These are phyloP conservation scores for Boletus fagicola DNA, from an alignment of 768 basidiomycete species.

Conservation along the genomic window DNA sequence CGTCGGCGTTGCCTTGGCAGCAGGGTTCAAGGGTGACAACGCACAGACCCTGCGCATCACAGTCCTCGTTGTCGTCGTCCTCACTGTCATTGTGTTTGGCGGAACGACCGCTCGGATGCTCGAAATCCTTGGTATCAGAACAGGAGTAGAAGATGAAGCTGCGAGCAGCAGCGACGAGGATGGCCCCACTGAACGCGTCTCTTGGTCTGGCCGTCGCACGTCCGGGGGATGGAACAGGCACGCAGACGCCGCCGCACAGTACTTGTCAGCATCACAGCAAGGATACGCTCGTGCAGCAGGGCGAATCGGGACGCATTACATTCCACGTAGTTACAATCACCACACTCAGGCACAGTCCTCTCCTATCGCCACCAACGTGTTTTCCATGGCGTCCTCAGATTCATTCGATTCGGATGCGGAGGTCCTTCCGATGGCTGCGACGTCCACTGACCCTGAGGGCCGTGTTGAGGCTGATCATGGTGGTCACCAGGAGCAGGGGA, in stretches of 20 bases:
- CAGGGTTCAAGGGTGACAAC: slow-evolving; percentile 92
- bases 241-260: slow-evolving; percentile 43
- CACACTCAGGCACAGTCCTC: slow-evolving; percentile 37
- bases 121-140: slow-evolving; percentile 92
- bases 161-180: slow-evolving; percentile 59
- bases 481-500: slow-evolving; percentile 4
- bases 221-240: slow-evolving; percentile 45
- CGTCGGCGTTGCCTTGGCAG: slow-evolving; percentile 95
- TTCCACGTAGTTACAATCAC: slow-evolving; percentile 57
- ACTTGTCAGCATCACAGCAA: slow-evolving; percentile 27
- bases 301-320: slow-evolving; percentile 60
- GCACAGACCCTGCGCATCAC: slow-evolving; percentile 90
- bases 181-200: slow-evolving; percentile 25
- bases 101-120: slow-evolving; percentile 98
- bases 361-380: slow-evolving; percentile 36
- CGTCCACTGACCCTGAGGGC: slow-evolving; percentile 34
- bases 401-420: slow-evolving; percentile 76
- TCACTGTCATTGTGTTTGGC: slow-evolving; percentile 92
- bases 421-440: slow-evolving; percentile 71
- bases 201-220: slow-evolving; percentile 36
- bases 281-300: slow-evolving; percentile 35
- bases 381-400: slow-evolving; percentile 75
- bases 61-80: slow-evolving; percentile 91
- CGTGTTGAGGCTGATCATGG: slow-evolving; percentile 5
- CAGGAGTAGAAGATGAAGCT: slow-evolving; percentile 91